Conservation (phyloP, 306 rosid genomes). For the Lathyrus oleraceus region DNA sequence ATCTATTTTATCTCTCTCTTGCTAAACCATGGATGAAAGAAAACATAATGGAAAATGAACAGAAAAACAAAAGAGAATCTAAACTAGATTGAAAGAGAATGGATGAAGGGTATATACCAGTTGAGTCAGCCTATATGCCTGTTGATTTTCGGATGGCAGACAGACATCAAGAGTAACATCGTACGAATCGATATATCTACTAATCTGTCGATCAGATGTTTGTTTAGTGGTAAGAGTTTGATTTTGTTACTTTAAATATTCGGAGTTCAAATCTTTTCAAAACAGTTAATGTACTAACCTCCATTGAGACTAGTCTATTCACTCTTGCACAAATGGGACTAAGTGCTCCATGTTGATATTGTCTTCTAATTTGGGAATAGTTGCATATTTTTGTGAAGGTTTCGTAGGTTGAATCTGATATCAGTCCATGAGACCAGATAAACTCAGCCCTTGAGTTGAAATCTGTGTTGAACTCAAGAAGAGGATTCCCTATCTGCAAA, state of each 20-base stretch:
- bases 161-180: slow-evolving; percentile 64
- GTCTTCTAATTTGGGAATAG: slow-evolving; percentile 56
- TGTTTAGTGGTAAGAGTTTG: neutral
- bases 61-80: neutral
- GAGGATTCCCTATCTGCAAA: slow-evolving; percentile 74
- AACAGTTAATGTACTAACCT: slow-evolving; percentile 31
- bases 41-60: neutral
- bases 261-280: neutral
- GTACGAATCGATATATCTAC: slow-evolving; percentile 36
- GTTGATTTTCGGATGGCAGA: slow-evolving; percentile 43
- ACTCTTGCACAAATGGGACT: slow-evolving; percentile 43
- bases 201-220: neutral
- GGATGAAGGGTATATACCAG: slow-evolving; percentile 37
- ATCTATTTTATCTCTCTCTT: slow-evolving; percentile 53
- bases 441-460: slow-evolving; percentile 57
- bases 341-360: slow-evolving; percentile 28
- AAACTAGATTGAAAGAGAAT: neutral
- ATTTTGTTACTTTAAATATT: neutral
- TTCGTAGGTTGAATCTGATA: slow-evolving; percentile 58
- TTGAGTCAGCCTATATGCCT: slow-evolving; percentile 43
- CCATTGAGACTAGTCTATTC: slow-evolving; percentile 23
- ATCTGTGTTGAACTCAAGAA: slow-evolving; percentile 64
- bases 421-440: slow-evolving; percentile 69
- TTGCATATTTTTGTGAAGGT: slow-evolving; percentile 49
- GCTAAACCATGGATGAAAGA: slow-evolving; percentile 29